Percentiles rank a stretch among this genome's conserved stretches.
Conservation (phyloP, 495 filamentous ascomycete species). For the Talaromyces trachyspermus region DNA sequence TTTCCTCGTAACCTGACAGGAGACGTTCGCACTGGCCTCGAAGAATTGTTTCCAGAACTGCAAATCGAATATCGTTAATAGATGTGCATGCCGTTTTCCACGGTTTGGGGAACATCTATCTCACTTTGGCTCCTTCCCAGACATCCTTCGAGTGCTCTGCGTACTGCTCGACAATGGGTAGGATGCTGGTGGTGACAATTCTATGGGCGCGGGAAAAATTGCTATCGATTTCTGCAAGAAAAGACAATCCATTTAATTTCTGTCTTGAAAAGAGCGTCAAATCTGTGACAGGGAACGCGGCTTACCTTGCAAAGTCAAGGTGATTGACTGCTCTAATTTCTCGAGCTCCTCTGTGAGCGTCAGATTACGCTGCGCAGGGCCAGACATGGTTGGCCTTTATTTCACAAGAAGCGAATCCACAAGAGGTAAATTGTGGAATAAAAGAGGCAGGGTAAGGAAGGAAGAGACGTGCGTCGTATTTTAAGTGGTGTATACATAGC, state of each 20-base stretch:
- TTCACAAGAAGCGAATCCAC: neutral
- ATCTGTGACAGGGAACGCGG: neutral
- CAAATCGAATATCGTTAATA: no score
- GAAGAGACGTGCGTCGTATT: neutral
- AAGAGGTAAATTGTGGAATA: no score
- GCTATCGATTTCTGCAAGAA: slow-evolving; percentile 80
- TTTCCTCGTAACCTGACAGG: slow-evolving; percentile 94
- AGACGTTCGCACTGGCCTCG: slow-evolving; percentile 94
- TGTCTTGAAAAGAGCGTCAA: no score
- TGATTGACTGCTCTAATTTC: slow-evolving; percentile 94
- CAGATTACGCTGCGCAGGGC: slow-evolving; percentile 55
- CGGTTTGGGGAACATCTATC: neutral
- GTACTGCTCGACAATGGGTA: slow-evolving; percentile 94
- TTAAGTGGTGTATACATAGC: neutral
- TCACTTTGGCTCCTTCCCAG: slow-evolving; percentile 92
- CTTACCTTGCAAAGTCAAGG: slow-evolving; percentile 85
- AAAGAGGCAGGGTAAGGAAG: neutral
- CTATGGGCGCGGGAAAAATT: slow-evolving; percentile 97
- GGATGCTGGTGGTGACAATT: slow-evolving; percentile 87
- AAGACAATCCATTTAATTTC: neutral
- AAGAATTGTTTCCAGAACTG: slow-evolving; percentile 99
- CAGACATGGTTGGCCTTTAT: slow-evolving; percentile 44
- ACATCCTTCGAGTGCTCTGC: slow-evolving; percentile 87
- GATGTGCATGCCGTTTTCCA: no score
- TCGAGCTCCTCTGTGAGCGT: slow-evolving; percentile 92